Base-by-base conservation (phyloP, 345 rosid genomes). In the Physaria fendleri region DNA sequence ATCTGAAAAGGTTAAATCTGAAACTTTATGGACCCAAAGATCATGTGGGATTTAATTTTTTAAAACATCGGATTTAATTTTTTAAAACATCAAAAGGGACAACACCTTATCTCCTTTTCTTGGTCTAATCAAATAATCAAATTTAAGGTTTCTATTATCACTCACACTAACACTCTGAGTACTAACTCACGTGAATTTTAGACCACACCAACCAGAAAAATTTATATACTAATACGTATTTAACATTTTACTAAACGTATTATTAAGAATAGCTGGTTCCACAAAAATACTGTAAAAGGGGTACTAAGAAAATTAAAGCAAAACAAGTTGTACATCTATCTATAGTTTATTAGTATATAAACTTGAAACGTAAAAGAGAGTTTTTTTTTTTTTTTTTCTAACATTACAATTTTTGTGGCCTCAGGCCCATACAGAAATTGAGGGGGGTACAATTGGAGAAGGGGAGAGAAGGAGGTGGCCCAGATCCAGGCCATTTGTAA, bases 41-140 rank as follows among this genome's bases (percentile, higher is more conserved):
- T 46, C 64, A 69, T 69, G 74, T 62, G 64, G 6, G 68, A 24
- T 61, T 29, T 12, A 29, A 12, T 29, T 45, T 35, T n/a, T n/a
- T n/a, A n/a, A n/a, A n/a, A n/a, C n/a, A n/a, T n/a, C n/a, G 6
- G 68, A 24, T 61, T 29, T 12, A 29, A 12, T 29, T 45, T 35
- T n/a, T 60, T 4, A 34, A 62, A 37, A 45, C 38, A 62, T 55
- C 57, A 69, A 69, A 55, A 69, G 58, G 23, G 64, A 54, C 64
- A 50, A 46, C 13, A 69, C 30, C 64, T 62, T 46, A 69, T 55
- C 62, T 44, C 64, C 30, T 32, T 55, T 62, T 62, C 63, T 69
- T 55, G 59, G 45, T 55, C 25, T 46, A 14, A 39, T 55, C 58
- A 55, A 55, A 56, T 15, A 34, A 37, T 12, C 57, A 22, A 45